Evolutionary conservation across 2,329 filamentous ascomycete species (phyloP), one percentile per base, ranked within the genome.

Genomic region (Fusarium pseudoanthophilum): DNA sequence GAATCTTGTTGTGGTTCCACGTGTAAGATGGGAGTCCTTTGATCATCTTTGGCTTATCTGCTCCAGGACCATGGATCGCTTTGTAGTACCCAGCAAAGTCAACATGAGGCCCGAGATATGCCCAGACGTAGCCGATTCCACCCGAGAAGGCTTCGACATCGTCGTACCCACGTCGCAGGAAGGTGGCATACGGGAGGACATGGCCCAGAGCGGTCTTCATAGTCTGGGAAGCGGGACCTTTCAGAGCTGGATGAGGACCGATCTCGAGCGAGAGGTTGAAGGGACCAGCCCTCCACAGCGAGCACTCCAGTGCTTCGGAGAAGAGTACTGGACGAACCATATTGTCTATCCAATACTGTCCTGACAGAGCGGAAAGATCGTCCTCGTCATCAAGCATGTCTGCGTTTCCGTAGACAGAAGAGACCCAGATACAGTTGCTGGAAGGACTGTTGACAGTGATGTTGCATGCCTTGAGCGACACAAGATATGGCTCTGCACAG

Each of bases 401-500:
- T 26, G 26, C 26, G 26, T 64, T 45, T 5, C 49, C 59, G 20
- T 40, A 48, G 13, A 66, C 64, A 9, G 46, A 55, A 1, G 59
- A 66, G 13, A 66, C 30, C 64, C 64, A 66, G 16, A 40, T 56
- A 5, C 43, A 56, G 20, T 40, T 49, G 21, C 11, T 42, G 4
- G 36, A 16, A 11, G 60, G 36, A 7, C 11, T 11, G 6, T 34
- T 64, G 7, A 48, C 7, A 5, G 20, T 30, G 11, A 61, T 46
- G 13, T 53, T 34, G n/a, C 55, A 64, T 2, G 42, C 37, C 26
- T 58, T 26, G 3, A 67, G 43, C 0, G 51, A 46, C 21, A 51
- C 26, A 20, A 67, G 43, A 15, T 67, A 65, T 18, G 64, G 52
- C 10, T 65, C 45, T 13, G 60, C 60, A 6, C 64, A 67, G 2